A percentile compares a stretch with the other conserved stretches of the same genome.
phyloP scores from a whole-genome alignment of 495 filamentous ascomycete species.

The Xylaria flabelliformis region DNA sequence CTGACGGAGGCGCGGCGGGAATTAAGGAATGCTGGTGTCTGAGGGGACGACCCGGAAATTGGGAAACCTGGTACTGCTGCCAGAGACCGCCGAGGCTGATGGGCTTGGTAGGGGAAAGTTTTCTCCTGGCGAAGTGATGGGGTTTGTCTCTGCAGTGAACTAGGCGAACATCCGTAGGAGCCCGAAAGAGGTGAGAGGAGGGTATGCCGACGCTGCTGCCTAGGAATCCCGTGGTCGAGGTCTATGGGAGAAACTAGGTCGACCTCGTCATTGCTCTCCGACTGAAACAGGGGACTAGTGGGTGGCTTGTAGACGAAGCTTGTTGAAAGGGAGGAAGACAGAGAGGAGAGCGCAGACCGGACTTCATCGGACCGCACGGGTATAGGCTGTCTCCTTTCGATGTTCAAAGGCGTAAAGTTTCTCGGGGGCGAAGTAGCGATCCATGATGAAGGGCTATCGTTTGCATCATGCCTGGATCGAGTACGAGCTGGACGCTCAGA shows the following conservation, averaged over 20 bases:
- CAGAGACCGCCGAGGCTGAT: conserved; percentile 76
- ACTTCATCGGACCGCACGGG: conserved; percentile 41
- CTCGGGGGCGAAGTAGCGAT: conserved; percentile 56
- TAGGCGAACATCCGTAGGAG: conserved; percentile 32
- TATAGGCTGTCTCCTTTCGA: conserved; percentile 41
- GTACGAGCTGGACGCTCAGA: conserved; percentile 18
- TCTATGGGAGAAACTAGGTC: conserved; percentile 64
- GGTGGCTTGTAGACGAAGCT: conserved; percentile 86
- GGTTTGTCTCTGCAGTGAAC: conserved; percentile 44
- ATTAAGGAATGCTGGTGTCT: conserved; percentile 63
- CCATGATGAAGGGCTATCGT: conserved; percentile 39
- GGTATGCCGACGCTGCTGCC: conserved; percentile 47
- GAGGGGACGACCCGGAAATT: conserved; percentile 60
- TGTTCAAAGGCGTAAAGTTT: conserved; percentile 48
- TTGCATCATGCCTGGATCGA: conserved; percentile 27
- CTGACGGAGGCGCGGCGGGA: conserved; percentile 73
- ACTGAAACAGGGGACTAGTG: conserved; percentile 90
- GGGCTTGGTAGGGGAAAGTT: conserved; percentile 68
- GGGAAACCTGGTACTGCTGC: conserved; percentile 66
- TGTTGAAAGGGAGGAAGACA: conserved; percentile 72
- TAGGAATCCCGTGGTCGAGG: conserved; percentile 40
- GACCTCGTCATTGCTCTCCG: conserved; percentile 84
- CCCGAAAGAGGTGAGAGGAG: conserved; percentile 44
- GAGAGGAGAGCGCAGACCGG: conserved; percentile 62
- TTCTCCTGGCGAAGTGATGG: conserved; percentile 55